A percentile compares a stretch with the other conserved stretches of the same genome.
These are phyloP conservation scores for Fusarium solani-melongenae DNA, from an alignment of 2,329 filamentous ascomycete genomes.

Conservation along the genomic window DNA sequence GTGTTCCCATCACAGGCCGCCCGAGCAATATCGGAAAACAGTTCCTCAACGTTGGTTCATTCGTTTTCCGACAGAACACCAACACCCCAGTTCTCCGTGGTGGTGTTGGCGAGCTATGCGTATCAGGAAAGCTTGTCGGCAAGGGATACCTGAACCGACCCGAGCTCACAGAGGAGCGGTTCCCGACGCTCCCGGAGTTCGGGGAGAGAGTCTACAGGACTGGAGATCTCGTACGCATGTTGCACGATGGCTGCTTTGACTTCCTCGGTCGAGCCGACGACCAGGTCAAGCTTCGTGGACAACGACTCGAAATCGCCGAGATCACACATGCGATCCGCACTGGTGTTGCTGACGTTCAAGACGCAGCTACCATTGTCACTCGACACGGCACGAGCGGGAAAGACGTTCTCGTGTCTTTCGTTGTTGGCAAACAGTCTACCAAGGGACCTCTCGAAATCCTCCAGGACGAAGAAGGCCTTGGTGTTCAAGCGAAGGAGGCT, in stretches of 20 bases:
- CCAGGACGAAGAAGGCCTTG: constrained; percentile 51
- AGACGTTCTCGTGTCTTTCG: constrained; percentile 84
- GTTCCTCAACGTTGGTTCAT: constrained; percentile 89
- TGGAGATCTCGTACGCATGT: constrained; percentile 84
- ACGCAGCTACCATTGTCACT: constrained; percentile 80
- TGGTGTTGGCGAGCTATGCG: constrained; percentile 86
- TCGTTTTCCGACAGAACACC: constrained; percentile 77
- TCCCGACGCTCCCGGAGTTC: constrained; percentile 71
- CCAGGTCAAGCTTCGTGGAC: constrained; percentile 90
- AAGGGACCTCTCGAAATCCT: constrained; percentile 35
- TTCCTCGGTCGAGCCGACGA: constrained; percentile 91
- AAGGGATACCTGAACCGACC: constrained; percentile 87
- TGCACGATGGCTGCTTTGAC: constrained; percentile 84
- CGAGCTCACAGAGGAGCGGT: constrained; percentile 81
- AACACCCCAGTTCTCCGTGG: constrained; percentile 79
- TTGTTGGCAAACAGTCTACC: constrained; percentile 50
- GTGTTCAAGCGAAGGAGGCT: constrained; percentile 63
- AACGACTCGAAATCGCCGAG: constrained; percentile 89
- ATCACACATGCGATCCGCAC: constrained; percentile 85
- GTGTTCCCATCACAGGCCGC: constrained; percentile 80
- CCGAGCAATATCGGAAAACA: constrained; percentile 89
- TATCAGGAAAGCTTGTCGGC: constrained; percentile 87
- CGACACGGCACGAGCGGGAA: constrained; percentile 79
- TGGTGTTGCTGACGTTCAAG: constrained; percentile 66
- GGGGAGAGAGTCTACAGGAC: constrained; percentile 82